Conservation (phyloP, 140 eudicot genomes). For the Stevia rebaudiana region DNA sequence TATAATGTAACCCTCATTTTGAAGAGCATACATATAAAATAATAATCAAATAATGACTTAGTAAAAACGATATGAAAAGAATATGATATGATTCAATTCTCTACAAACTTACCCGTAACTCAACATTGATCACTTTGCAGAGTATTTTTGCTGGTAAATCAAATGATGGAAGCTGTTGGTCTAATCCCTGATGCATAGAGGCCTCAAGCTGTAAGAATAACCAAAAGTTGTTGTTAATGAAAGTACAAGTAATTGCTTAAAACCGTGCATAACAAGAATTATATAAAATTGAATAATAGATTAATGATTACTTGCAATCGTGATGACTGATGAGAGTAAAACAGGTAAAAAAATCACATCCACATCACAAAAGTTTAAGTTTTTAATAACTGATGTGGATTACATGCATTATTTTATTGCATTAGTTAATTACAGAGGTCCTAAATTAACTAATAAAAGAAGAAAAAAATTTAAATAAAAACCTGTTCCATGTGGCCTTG, state of each 20-base stretch:
- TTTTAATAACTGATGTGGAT: neutral
- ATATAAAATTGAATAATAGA: too few species aligned
- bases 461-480: neutral
- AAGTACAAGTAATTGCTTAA: constrained; percentile 9
- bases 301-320: too few species aligned
- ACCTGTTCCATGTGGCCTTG: constrained; percentile 99
- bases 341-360: neutral
- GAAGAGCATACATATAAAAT: neutral
- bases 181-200: constrained; percentile 84
- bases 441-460: neutral
- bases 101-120: constrained; percentile 66
- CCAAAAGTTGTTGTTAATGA: constrained; percentile 1
- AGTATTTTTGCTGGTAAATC: constrained; percentile 81
- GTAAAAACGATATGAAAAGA: neutral
- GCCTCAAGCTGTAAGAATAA: constrained; percentile 79
- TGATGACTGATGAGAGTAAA: too few species aligned
- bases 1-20: neutral
- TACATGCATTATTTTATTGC: constrained; percentile 7
- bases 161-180: constrained; percentile 86
- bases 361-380: constrained; percentile 3
- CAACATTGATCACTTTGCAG: constrained; percentile 82
- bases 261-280: neutral
- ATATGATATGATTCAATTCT: neutral
- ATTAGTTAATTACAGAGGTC: neutral
- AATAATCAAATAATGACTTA: too few species aligned